A percentile compares a stretch with the other conserved stretches of the same genome.
These are phyloP conservation scores for Fusarium torulosum DNA, from an alignment of 2,329 filamentous ascomycete species.

Conservation along the genomic window DNA sequence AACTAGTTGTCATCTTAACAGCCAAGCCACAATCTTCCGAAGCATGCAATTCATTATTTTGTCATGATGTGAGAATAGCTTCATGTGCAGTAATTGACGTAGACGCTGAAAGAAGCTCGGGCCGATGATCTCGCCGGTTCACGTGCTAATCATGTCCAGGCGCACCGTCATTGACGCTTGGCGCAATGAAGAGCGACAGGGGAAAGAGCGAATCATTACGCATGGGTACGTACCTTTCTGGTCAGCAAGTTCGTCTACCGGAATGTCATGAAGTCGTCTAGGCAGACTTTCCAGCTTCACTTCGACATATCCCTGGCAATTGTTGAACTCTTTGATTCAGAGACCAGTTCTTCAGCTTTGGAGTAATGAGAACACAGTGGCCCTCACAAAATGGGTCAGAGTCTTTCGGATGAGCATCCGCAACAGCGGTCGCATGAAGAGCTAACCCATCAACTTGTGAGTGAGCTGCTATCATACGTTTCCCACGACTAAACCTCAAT, in stretches of 20 bases:
- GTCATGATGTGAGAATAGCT: constrained; percentile 29
- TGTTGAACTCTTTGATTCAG: not conserved
- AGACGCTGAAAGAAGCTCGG: not conserved
- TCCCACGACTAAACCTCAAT: constrained; percentile 5
- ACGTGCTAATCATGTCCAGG: constrained; percentile 12
- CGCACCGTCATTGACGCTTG: constrained; percentile 16
- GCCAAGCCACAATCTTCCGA: not conserved
- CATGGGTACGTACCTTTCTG: constrained; percentile 41
- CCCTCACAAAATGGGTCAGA: constrained; percentile 63
- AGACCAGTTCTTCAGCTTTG: not conserved
- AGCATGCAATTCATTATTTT: not conserved
- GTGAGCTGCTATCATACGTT: constrained; percentile 41
- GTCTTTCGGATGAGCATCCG: constrained; percentile 60
- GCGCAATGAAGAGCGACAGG: constrained; percentile 18
- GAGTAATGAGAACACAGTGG: constrained; percentile 43
- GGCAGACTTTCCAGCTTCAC: constrained; percentile 25
- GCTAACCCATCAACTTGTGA: constrained; percentile 64
- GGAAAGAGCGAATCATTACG: constrained; percentile 36
- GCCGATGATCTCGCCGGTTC: constrained; percentile 21
- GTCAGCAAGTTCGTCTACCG: constrained; percentile 40
- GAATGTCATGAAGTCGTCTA: constrained; percentile 45
- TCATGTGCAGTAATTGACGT: constrained; percentile 1
- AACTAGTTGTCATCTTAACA: not conserved
- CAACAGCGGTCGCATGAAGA: constrained; percentile 63
- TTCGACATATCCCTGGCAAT: constrained; percentile 32